Conservation (phyloP, 495 filamentous ascomycete species). For the Talaromyces trachyspermus region DNA sequence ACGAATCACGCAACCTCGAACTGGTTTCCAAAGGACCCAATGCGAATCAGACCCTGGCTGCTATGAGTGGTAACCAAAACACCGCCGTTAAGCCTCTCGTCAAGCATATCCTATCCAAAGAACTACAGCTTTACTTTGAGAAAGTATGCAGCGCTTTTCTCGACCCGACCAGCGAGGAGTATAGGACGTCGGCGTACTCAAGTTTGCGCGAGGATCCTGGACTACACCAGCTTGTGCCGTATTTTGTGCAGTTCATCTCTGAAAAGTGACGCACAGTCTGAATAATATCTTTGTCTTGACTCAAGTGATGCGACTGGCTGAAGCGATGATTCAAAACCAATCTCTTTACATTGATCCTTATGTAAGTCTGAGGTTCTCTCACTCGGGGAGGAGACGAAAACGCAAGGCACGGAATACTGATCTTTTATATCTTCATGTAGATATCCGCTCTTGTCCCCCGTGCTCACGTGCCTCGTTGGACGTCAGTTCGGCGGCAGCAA, state of each 20-base stretch:
- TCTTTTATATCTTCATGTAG: too few species aligned
- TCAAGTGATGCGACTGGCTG: constrained; percentile 83
- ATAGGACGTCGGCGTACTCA: constrained; percentile 76
- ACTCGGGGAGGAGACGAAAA: background rate
- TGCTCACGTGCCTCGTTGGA: constrained; percentile 84
- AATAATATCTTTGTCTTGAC: constrained; percentile 79
- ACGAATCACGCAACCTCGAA: constrained; percentile 73
- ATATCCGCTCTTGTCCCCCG: constrained; percentile 76
- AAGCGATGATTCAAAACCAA: constrained; percentile 74
- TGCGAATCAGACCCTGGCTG: constrained; percentile 72
- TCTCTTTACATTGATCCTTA: constrained; percentile 85
- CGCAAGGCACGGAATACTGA: too few species aligned
- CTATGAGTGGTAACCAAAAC: constrained; percentile 75
- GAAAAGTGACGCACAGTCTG: constrained; percentile 90
- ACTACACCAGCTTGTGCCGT: constrained; percentile 88
- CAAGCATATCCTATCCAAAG: constrained; percentile 91
- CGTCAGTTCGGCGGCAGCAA: constrained; percentile 62
- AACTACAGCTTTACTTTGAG: constrained; percentile 94
- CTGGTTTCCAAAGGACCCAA: constrained; percentile 82
- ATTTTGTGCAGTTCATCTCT: constrained; percentile 89
- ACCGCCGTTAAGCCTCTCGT: constrained; percentile 79
- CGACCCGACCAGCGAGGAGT: constrained; percentile 74
- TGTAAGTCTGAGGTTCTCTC: constrained; percentile 38
- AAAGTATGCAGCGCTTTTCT: constrained; percentile 80
- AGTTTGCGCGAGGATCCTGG: constrained; percentile 81